Evolutionary conservation across 1,284 basidiomycete species (phyloP), one percentile per base, ranked within the genome.

Genomic region (Tremellales sp.): DNA sequence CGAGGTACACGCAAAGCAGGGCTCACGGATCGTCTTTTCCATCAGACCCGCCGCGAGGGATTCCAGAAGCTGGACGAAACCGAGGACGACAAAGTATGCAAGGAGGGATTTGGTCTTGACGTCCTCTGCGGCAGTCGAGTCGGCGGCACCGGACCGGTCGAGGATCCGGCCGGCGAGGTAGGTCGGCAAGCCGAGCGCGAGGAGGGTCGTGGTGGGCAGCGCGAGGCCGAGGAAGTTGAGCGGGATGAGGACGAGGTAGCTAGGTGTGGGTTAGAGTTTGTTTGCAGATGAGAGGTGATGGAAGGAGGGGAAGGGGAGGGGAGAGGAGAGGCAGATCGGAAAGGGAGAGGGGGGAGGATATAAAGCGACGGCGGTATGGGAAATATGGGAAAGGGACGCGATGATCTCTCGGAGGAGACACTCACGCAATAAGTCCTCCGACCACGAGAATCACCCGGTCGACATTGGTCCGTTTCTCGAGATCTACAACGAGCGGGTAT

Each of bases 211-310:
- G 36, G 57, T 61, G 5, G 62, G 60, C 21, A 57, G 54, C 6
- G 63, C 66, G 25, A 70, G 56, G 28, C 60, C 53, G 43, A 68
- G 56, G 31, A 68, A 42, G 62, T 70, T 66, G 50, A 66, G 48
- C 2, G 64, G 64, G 47, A 70, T 61, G 14, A 68, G 53, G 24
- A 65, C 47, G 48, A 62, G 37, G 55, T 68, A 70, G 7, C 68
- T 70, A 48, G 22, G 22, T n/a, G 22, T 28, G 13, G 39, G 48
- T 47, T 16, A 36, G 34, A 36, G n/a, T 36, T 36, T 31, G 29
- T 10, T n/a, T 31, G 29, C 16, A 31, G 29, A 16, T 31, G 29
- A n/a, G n/a, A n/a, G n/a, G n/a, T n/a, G n/a, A n/a, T n/a, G n/a
- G n/a, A n/a, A n/a, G n/a, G n/a, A n/a, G n/a, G n/a, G n/a, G n/a